phyloP scores from a whole-genome alignment of 345 rosid species.

The Rubroshorea leprosula region DNA sequence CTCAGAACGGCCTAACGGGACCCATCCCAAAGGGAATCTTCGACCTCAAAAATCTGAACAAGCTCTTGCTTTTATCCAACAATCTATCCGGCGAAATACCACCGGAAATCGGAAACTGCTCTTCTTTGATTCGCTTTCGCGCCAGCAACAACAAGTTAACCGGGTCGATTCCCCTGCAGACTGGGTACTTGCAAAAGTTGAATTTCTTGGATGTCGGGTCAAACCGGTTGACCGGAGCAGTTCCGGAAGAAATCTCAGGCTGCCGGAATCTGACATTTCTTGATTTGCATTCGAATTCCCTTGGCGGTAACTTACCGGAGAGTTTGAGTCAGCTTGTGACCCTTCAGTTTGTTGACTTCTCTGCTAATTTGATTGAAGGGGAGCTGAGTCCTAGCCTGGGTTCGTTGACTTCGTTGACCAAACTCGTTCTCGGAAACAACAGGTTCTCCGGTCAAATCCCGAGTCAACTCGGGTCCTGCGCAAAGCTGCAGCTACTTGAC shows the following conservation, averaged over 20 bases:
- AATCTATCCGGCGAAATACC: slow-evolving; percentile 58
- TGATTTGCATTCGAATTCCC: slow-evolving; percentile 72
- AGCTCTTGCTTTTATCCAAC: slow-evolving; percentile 76
- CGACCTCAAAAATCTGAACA: slow-evolving; percentile 57
- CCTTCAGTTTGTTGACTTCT: slow-evolving; percentile 59
- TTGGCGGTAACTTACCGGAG: slow-evolving; percentile 54
- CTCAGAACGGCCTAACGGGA: slow-evolving; percentile 64
- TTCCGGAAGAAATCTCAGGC: slow-evolving; percentile 52
- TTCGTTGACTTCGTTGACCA: slow-evolving; percentile 52
- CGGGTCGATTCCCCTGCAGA: slow-evolving; percentile 53
- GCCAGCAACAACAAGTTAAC: slow-evolving; percentile 49
- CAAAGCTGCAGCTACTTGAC: slow-evolving; percentile 66
- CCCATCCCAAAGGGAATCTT: slow-evolving; percentile 69
- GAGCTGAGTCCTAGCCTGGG: slow-evolving; percentile 52
- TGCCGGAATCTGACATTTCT: slow-evolving; percentile 66
- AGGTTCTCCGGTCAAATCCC: slow-evolving; percentile 64
- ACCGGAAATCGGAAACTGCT: slow-evolving; percentile 60
- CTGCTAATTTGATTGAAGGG: slow-evolving; percentile 57
- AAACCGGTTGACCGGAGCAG: slow-evolving; percentile 53
- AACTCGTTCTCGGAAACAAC: slow-evolving; percentile 62
- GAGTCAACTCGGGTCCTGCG: slow-evolving; percentile 54
- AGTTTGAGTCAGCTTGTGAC: slow-evolving; percentile 40
- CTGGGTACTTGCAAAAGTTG: slow-evolving; percentile 53
- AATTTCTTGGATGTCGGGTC: slow-evolving; percentile 69
- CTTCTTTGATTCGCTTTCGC: slow-evolving; percentile 59